A percentile compares a stretch with the other conserved stretches of the same genome.
Evolutionary conservation across 345 rosid species (phyloP).

Genomic region (Tarenaya hassleriana): DNA sequence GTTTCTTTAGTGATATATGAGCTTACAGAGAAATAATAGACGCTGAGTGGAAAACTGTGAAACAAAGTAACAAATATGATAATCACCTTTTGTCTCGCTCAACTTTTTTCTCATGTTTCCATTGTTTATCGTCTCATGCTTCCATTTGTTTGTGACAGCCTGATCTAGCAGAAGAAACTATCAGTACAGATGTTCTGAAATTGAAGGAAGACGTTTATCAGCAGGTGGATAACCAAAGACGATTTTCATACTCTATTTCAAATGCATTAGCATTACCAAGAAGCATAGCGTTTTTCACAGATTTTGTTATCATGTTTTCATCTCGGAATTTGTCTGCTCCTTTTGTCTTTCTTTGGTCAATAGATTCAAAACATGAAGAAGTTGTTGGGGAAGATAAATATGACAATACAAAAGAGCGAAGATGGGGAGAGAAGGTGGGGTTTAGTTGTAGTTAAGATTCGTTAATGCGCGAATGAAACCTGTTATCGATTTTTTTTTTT

Average conservation of each 20-base stretch:
- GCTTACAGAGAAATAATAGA: neutral
- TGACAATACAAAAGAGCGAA: conserved; percentile 42
- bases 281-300: too few relatives aligned
- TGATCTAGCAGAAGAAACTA: conserved; percentile 71
- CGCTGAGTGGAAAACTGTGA: neutral
- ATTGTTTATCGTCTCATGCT: neutral
- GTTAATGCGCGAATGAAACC: conserved; percentile 6
- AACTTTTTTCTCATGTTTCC: too few relatives aligned
- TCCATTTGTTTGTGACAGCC: conserved; percentile 49
- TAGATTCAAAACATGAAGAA: conserved; percentile 59
- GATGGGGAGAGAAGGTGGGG: conserved; percentile 60
- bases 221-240: conserved; percentile 47
- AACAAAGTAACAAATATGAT: neutral
- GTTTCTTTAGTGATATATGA: neutral
- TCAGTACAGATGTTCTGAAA: conserved; percentile 57
- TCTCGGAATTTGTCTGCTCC: conserved; percentile 5
- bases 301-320: too few relatives aligned
- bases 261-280: neutral
- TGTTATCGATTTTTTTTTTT: conserved; percentile 5
- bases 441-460: conserved; percentile 14
- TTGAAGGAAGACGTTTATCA: conserved; percentile 59
- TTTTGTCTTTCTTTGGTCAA: conserved; percentile 23
- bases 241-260: neutral
- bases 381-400: conserved; percentile 53
- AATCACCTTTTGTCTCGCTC: neutral